Percentiles rank a stretch among this genome's conserved stretches.
These are phyloP conservation scores for Lecanicillium sp. DNA, from an alignment of 2,329 filamentous ascomycete species.

Conservation along the genomic window DNA sequence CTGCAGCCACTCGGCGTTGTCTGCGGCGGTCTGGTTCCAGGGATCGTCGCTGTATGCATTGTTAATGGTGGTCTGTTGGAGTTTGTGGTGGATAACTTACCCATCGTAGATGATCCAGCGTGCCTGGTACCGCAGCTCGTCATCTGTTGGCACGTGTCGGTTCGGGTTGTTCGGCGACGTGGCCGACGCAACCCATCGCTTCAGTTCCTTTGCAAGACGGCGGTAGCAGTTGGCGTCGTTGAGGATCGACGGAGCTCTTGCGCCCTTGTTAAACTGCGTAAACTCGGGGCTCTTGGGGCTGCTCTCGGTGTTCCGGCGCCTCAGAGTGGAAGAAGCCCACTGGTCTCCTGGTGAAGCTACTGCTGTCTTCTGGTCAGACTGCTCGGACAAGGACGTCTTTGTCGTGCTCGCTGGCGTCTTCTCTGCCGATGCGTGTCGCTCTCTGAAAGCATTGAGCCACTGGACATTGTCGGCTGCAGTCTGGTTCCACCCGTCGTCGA, in stretches of 20 bases:
- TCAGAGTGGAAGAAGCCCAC: background rate
- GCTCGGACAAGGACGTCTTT: constrained; percentile 6
- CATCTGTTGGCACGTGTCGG: constrained; percentile 51
- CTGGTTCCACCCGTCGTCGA: constrained; percentile 58
- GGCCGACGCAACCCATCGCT: constrained; percentile 44
- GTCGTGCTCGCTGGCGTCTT: constrained; percentile 1
- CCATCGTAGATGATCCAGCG: constrained; percentile 59
- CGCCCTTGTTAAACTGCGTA: constrained; percentile 1
- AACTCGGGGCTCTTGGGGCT: background rate
- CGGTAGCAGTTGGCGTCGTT: constrained; percentile 57
- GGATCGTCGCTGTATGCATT: constrained; percentile 47
- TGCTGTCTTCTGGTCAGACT: constrained; percentile 5
- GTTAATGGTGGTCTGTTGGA: constrained; percentile 22
- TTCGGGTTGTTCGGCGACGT: constrained; percentile 57
- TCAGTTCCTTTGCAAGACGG: constrained; percentile 47
- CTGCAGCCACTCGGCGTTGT: constrained; percentile 58
- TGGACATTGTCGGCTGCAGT: constrained; percentile 51
- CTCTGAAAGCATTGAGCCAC: constrained; percentile 49
- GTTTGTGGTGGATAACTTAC: constrained; percentile 35
- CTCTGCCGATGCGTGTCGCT: constrained; percentile 32
- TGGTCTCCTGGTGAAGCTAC: constrained; percentile 4
- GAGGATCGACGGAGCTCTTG: constrained; percentile 39
- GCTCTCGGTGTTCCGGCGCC: background rate
- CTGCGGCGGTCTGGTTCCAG: constrained; percentile 59
- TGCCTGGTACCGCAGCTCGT: constrained; percentile 59